Percentiles rank a stretch among this genome's conserved stretches.
Evolutionary conservation across 169 alveolate species (phyloP).

Genomic region (Plasmodium falciparum): DNA sequence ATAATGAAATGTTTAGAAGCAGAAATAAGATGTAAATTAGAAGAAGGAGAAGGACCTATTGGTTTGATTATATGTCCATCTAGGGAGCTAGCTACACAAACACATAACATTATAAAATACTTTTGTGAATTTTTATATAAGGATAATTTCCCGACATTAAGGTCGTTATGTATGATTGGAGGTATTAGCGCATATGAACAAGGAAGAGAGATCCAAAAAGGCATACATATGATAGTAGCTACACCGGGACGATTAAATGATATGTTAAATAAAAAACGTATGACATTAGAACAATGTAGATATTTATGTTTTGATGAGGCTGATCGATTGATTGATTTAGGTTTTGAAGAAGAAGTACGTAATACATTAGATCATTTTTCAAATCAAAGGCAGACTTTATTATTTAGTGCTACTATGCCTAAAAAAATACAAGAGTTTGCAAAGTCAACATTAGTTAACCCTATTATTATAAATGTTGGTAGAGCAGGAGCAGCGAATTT

Average conservation of each 20-base stretch:
- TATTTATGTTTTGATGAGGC: constrained; percentile 98
- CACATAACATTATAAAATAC: constrained; percentile 88
- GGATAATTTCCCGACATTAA: constrained; percentile 83
- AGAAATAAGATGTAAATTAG: constrained; percentile 85
- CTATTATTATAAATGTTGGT: constrained; percentile 96
- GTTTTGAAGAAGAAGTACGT: constrained; percentile 97
- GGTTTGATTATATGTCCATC: constrained; percentile 95
- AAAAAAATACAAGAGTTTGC: constrained; percentile 96
- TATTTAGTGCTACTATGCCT: constrained; percentile 98
- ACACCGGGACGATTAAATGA: constrained; percentile 98
- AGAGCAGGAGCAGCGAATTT: constrained; percentile 95
- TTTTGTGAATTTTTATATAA: constrained; percentile 81
- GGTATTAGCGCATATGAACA: constrained; percentile 87
- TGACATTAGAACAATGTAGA: constrained; percentile 91
- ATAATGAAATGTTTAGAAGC: constrained; percentile 91
- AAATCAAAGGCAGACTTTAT: constrained; percentile 94
- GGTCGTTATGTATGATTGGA: constrained; percentile 87
- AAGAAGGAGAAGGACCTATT: constrained; percentile 93
- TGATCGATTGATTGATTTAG: constrained; percentile 96
- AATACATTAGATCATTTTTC: constrained; percentile 92
- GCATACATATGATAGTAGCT: constrained; percentile 96
- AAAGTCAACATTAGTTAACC: constrained; percentile 91
- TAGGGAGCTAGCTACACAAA: constrained; percentile 95
- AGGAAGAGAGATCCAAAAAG: constrained; percentile 84
- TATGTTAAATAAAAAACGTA: constrained; percentile 91